Percentiles rank a stretch among this genome's conserved stretches.
These are phyloP conservation scores for Dactylonectria estremocensis DNA, from an alignment of 2,329 filamentous ascomycete species.

Conservation along the genomic window DNA sequence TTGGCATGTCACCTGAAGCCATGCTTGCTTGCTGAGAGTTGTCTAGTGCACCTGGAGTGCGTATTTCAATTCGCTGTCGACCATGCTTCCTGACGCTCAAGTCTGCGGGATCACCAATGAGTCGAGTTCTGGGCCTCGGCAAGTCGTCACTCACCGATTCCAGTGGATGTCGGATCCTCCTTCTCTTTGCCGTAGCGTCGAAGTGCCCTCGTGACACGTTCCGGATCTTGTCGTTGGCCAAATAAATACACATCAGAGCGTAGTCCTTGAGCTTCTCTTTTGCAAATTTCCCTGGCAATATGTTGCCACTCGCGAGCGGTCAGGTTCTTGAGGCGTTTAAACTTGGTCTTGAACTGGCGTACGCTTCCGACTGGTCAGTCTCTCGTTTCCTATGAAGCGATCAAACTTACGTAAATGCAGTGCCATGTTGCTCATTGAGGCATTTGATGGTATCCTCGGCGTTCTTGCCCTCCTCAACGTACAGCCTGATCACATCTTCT, in stretches of 20 bases:
- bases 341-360: slow-evolving; percentile 10
- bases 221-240: slow-evolving; percentile 3
- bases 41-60: background rate
- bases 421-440: slow-evolving; percentile 1
- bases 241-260: slow-evolving; percentile 3
- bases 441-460: background rate
- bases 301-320: slow-evolving; percentile 5
- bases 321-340: slow-evolving; percentile 11
- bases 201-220: slow-evolving; percentile 1
- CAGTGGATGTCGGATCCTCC: background rate
- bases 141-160: background rate
- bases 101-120: background rate
- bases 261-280: slow-evolving; percentile 6
- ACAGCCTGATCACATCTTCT: background rate
- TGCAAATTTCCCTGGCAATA: background rate
- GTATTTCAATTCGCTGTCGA: slow-evolving; percentile 11
- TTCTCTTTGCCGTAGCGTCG: background rate
- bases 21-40: background rate
- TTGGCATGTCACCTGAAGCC: background rate
- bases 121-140: background rate
- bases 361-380: background rate
- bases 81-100: background rate
- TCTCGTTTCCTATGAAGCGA: no score
- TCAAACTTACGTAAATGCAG: background rate
- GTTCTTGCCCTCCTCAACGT: background rate